A percentile compares a stretch with the other conserved stretches of the same genome.
phyloP scores from a whole-genome alignment of 352 stramenopile species.

The Pythium periplocum region DNA sequence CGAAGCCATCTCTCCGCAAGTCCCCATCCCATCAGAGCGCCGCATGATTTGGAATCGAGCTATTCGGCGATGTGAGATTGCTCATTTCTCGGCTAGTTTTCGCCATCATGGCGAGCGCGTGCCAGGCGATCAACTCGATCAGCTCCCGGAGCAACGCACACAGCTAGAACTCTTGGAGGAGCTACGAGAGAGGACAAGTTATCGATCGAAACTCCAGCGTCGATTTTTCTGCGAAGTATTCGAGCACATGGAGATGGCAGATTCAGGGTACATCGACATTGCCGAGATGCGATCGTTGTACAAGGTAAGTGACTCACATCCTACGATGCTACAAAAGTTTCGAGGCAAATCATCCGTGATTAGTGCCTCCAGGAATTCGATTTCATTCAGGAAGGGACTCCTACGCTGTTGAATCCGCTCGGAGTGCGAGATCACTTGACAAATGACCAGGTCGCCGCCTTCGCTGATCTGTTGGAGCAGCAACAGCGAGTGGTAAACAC shows the following conservation, averaged over 20 bases:
- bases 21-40: slow-evolving; percentile 5
- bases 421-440: background rate
- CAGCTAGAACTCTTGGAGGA: slow-evolving; percentile 13
- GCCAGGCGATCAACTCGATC: background rate
- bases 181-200: slow-evolving; percentile 13
- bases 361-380: background rate
- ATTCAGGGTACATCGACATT: slow-evolving; percentile 62
- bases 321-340: no score
- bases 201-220: slow-evolving; percentile 30
- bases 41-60: slow-evolving; percentile 65
- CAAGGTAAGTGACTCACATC: slow-evolving; percentile 22
- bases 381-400: background rate
- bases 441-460: slow-evolving; percentile 13
- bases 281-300: slow-evolving; percentile 58
- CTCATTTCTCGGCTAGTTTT: slow-evolving; percentile 24
- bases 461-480: slow-evolving; percentile 21
- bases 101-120: background rate
- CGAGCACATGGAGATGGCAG: slow-evolving; percentile 56
- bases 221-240: slow-evolving; percentile 60
- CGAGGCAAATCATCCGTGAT: no score
- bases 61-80: slow-evolving; percentile 46
- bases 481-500: slow-evolving; percentile 20
- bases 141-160: slow-evolving; percentile 2
- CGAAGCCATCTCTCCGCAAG: no score
- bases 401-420: background rate